Base-by-base conservation (phyloP, 768 basidiomycete genomes). In the Tylopilus subfusipes region DNA sequence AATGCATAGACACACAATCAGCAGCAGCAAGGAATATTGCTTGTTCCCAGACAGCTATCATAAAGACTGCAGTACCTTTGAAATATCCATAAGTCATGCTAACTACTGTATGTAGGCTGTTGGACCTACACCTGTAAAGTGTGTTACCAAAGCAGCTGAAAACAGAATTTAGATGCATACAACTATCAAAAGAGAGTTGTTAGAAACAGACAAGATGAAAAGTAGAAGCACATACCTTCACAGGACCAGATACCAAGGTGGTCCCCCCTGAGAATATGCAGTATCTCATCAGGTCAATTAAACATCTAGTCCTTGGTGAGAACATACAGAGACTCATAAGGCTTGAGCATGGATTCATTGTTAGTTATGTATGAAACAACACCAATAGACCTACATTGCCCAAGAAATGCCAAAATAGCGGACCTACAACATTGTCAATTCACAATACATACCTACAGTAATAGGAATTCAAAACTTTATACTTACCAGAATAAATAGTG, bases 51-150 rank as follows among this genome's bases (percentile, higher is more conserved):
- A 14, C 19, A 21, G 18, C 14, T 2, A 34, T 18, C 4, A 52
- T 18, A 42, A 45, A 24, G 0, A 52, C 4, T 9, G 19, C 19
- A 21, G 25, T 62, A 25, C 61, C 61, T 60, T 44, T 7, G n/a
- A 19, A 49, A 9, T 1, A 29, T 12, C 7, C 10, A 5, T 40
- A 16, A 4, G 16, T 43, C 16, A 29, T 7, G 2, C 11, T 12
- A n/a, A n/a, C 4, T 12, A n/a, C 13, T 3, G 4, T 2, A 5
- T 11, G 6, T 8, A 14, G 8, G 2, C 14, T 31, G 2, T 19
- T 25, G 6, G 6, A 14, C 60, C 54, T 33, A 62, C 61, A 62
- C 30, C 61, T 62, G 30, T 44, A 2, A 16, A 21, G 19, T 1
- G n/a, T 2, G 5, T 54, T 19, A 42, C 21, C 4, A 12, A 43